Evolutionary conservation across 225 moss, liverwort and hornwort species (phyloP), one percentile per base, ranked within the genome.

Genomic region (Physcomitrellopsis africana): DNA sequence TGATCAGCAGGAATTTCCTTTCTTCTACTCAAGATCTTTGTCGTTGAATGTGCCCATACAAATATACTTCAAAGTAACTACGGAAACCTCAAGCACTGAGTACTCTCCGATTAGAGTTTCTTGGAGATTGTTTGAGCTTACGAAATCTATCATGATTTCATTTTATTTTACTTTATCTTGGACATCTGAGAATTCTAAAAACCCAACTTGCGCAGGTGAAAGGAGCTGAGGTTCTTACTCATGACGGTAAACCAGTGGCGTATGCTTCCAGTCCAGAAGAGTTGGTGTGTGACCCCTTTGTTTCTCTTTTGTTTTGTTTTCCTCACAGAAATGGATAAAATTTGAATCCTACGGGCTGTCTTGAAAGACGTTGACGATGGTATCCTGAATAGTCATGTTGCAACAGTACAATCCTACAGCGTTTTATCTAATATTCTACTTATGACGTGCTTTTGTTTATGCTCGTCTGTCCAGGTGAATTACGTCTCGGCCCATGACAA

Each of bases 401-500:
- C 19, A 45, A 57, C 26, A 64, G 12, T 3, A 18, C 10, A 13
- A 46, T 17, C 24, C 17, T 58, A 17, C 17, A 45, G 26, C 46
- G 59, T 59, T 46, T 47, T 2, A 47, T 26, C 3, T 24, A 58
- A 60, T 37, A 48, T 24, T 49, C 49, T 49, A 49, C 49, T 49
- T 24, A 8, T 58, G 58, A 58, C 16, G 23, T 58, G 9, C 8
- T 58, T 16, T 64, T 22, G 18, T 56, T 61, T 51, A 13, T 70
- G 60, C 47, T 51, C 51, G 41, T 72, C n/a, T 82, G 66, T 69
- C 45, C 86, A 93, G 93, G 76, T 97, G 76, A 97, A 97, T 82
- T 97, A 97, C 63, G 96, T 94, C n/a, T 97, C 96, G 9, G 96
- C 96, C 69, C 96, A 97, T 78, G 96, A 97, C 82, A 97, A 97